Base-by-base conservation (phyloP, 2,329 filamentous ascomycete genomes). In the Dryadomyces quercus-mongolicae region DNA sequence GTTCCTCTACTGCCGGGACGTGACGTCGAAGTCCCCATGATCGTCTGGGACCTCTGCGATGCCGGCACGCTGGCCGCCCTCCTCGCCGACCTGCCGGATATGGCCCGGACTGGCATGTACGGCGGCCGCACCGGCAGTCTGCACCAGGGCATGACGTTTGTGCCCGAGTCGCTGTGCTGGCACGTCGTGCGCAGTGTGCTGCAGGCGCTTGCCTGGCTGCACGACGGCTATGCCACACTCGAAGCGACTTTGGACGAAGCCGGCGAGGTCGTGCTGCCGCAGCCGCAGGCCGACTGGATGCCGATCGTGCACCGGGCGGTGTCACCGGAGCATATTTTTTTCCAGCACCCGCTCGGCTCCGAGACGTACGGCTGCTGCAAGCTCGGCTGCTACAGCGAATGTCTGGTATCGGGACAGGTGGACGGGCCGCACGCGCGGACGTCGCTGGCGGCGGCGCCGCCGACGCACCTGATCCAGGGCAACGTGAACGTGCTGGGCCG, bases 311-410 rank as follows among this genome's bases (percentile, higher is more conserved):
- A 80, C 57, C 68, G 74, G 12, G 67, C 70, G 43, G 69, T 81
- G 45, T 63, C 56, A 51, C 70, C 76, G 0, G 60, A 60, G n/a
- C 76, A 76, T 59, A 71, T 81, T 53, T 76, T 72, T 61, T 71
- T 81, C 59, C 69, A 74, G 62, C 69, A 74, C 52, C 70, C 75
- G 40, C 65, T 66, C 13, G 73, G 72, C 2, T 62, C 57, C 13
- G 76, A 79, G 64, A 71, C 69, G 36, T 81, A 79, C 60, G 78
- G 77, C 0, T 61, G 67, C 31, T 79, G 76, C 60, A 81, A 79
- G 65, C 64, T 81, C 54, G 76, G 76, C 15, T 70, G 74, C 45
- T 77, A 75, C 53, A 61, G 65, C 46, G 61, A 61, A n/a, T 68
- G 70, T 16, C 64, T 62, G 25, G 65, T 76, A 12, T 70, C 71